Conservation (phyloP, 1,139 yeast species). For the Diutina siamensis region DNA sequence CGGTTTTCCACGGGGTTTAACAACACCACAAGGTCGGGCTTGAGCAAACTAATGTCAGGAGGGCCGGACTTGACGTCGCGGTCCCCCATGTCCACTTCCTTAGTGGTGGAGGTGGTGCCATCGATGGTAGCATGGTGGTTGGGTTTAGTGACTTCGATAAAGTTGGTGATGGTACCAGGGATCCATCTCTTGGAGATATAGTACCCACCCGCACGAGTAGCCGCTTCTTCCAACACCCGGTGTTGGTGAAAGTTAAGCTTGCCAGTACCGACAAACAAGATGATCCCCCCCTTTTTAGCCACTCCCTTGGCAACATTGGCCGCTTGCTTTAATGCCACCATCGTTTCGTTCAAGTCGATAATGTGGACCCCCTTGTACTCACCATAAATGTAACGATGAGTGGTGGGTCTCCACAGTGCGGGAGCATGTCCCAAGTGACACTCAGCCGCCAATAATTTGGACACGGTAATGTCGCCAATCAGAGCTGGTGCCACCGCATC, state of each 20-base stretch:
- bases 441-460: constrained; percentile 79
- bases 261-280: constrained; percentile 77
- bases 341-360: constrained; percentile 78
- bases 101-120: constrained; percentile 10
- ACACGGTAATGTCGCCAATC: constrained; percentile 46
- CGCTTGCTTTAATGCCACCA: constrained; percentile 66
- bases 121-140: constrained; percentile 39
- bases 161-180: constrained; percentile 89
- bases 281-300: constrained; percentile 73
- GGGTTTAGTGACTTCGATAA: constrained; percentile 64
- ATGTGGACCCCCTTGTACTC: constrained; percentile 80
- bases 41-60: constrained; percentile 36
- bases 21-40: constrained; percentile 81
- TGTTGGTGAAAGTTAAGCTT: constrained; percentile 51
- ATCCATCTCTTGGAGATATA: constrained; percentile 84
- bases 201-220: constrained; percentile 65
- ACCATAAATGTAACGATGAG: constrained; percentile 83
- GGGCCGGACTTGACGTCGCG: constrained; percentile 44
- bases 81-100: constrained; percentile 30
- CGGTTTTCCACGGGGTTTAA: constrained; percentile 85
- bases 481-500: constrained; percentile 51
- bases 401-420: constrained; percentile 68
- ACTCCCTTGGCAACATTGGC: constrained; percentile 70
- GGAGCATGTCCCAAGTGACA: constrained; percentile 90
- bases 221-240: constrained; percentile 68